Evolutionary conservation across 2,329 filamentous ascomycete genomes (phyloP).

Genomic region (Pseudogymnoascus sp.): DNA sequence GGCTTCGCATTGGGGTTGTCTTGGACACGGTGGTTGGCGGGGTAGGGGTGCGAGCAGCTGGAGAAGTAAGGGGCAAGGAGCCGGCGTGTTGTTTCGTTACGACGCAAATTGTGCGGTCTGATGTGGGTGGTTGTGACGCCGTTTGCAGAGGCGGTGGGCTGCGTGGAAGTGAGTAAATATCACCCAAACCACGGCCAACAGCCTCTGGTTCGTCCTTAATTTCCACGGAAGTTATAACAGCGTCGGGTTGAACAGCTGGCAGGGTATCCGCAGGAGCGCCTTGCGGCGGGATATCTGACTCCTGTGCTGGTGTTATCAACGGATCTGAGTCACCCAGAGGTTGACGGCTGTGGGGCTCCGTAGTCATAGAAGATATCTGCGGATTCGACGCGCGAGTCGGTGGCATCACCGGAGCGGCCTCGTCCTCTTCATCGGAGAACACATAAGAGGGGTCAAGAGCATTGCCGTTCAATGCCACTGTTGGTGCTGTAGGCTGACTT

Average conservation of each 20-base stretch:
- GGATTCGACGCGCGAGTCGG: background rate
- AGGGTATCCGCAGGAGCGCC: background rate
- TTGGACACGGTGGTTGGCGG: background rate
- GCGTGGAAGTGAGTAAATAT: background rate
- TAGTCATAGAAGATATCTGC: background rate
- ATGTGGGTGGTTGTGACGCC: background rate
- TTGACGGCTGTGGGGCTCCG: background rate
- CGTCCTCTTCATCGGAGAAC: conserved; percentile 33
- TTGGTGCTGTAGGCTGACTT: background rate
- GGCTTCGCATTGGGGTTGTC: background rate
- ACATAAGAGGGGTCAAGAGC: conserved; percentile 22
- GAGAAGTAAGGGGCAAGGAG: background rate
- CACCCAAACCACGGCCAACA: background rate
- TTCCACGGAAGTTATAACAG: background rate
- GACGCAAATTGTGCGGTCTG: background rate
- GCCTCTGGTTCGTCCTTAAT: background rate
- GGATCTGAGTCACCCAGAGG: background rate
- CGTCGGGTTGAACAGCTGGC: background rate
- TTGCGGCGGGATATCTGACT: background rate
- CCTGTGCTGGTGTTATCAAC: background rate
- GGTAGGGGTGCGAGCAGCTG: background rate
- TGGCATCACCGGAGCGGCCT: conserved; percentile 5
- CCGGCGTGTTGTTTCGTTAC: background rate
- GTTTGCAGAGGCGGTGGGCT: background rate
- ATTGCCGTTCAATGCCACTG: conserved; percentile 14